Conservation (phyloP, 345 rosid species). For the Zanthoxylum bungeanum region DNA sequence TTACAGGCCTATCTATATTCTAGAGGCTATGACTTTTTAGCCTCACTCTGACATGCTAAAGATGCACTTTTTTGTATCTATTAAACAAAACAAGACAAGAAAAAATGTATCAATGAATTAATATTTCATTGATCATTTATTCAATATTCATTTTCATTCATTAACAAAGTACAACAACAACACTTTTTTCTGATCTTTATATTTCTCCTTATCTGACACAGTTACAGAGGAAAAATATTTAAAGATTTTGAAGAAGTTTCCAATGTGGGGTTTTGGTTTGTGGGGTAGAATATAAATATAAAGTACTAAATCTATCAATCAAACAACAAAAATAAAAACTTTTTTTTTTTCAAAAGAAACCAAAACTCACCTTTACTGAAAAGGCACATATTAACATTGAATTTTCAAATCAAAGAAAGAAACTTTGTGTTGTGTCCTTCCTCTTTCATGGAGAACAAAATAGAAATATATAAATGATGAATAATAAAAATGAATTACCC, state of each 20-base stretch:
- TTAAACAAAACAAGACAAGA: not conserved
- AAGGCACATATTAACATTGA: slow-evolving; percentile 37
- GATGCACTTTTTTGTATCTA: slow-evolving; percentile 33
- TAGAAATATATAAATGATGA: slow-evolving; percentile 3
- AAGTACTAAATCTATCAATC: slow-evolving; percentile 23
- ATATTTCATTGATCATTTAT: not conserved
- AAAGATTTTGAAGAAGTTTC: slow-evolving; percentile 8
- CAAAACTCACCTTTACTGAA: slow-evolving; percentile 35
- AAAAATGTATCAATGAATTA: not conserved
- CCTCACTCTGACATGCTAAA: slow-evolving; percentile 43
- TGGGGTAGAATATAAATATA: too few relatives aligned
- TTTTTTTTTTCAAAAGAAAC: not conserved
- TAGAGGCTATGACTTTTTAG: slow-evolving; percentile 19
- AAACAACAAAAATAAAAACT: not conserved
- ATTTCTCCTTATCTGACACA: slow-evolving; percentile 22
- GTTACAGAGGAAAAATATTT: slow-evolving; percentile 15
- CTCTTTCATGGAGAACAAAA: slow-evolving; percentile 32
- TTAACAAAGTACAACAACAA: slow-evolving; percentile 7
- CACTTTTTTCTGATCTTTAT: slow-evolving; percentile 4
- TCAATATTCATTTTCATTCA: not conserved
- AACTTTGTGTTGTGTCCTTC: not conserved
- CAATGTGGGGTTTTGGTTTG: slow-evolving; percentile 5
- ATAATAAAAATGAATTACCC: slow-evolving; percentile 4
- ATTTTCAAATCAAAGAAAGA: slow-evolving; percentile 37
- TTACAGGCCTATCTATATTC: slow-evolving; percentile 34